Evolutionary conservation across 1,284 basidiomycete genomes (phyloP), one percentile per base, ranked within the genome.

Genomic region (Ganoderma sp.): DNA sequence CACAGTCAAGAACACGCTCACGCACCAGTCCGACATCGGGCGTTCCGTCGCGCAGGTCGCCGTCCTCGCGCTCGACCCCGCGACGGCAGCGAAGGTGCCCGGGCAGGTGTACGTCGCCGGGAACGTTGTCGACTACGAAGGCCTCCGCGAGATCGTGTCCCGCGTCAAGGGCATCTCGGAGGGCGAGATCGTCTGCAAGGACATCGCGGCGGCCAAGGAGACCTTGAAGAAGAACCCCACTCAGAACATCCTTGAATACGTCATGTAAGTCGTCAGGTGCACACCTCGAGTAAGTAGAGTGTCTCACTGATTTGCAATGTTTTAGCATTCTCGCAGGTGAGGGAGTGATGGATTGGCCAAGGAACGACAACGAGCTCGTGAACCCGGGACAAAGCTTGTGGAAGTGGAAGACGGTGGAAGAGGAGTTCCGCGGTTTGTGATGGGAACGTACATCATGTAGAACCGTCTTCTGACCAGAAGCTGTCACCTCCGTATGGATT

Each of bases 391-490:
- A 75, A 66, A 69, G 69, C 42, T 45, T 73, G 12, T 78, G 77
- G 78, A 77, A 76, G 67, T 79, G 78, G 78, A 74, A 72, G 64
- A 74, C 76, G 5, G 65, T 78, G 2, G 74, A 76, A 61, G 74
- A 75, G 28, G 70, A 73, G 57, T 65, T 75, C 50, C 62, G 62
- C 15, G 48, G 34, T n/a, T 22, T 58, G 56, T 58, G 19, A 39
- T 6, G 8, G n/a, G 34, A 12, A 34, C n/a, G 34, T 34, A 28
- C 22, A 8, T 8, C 17, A 14, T 19, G 15, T 25, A 19, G 28
- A 34, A 17, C 37, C 3, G 9, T 58, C 15, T 34, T 32, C 19
- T 37, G 34, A 58, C 9, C 19, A 17, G n/a, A 22, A 37, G 34
- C 19, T 37, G 54, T 56, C 54, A 34, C 0, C 48, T 25, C 19